phyloP scores from a whole-genome alignment of 257 asterid species.

The Leptodermis oblonga region DNA sequence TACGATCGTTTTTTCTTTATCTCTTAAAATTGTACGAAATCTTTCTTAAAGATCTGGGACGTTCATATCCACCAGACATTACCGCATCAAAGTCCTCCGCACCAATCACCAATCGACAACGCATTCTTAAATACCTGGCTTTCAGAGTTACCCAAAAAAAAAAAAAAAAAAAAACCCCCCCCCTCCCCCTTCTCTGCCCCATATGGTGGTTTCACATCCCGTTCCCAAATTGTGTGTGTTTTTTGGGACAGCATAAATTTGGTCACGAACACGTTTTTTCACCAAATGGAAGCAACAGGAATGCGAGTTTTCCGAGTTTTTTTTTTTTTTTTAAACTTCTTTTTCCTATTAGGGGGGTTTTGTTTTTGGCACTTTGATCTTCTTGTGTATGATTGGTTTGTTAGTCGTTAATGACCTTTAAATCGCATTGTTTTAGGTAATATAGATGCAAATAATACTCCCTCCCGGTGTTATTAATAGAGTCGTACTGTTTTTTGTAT shows the following conservation, averaged over 20 bases:
- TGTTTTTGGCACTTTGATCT: too few species aligned
- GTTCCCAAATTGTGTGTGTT: conserved; percentile 27
- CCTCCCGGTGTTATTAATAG: too few species aligned
- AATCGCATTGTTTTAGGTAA: too few species aligned
- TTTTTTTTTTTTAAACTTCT: background rate
- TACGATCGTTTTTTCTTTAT: too few species aligned
- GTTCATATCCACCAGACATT: conserved; percentile 19
- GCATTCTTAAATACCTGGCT: conserved; percentile 20
- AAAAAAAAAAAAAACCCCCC: too few species aligned
- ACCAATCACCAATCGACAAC: conserved; percentile 35
- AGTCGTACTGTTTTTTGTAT: too few species aligned
- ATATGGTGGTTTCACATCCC: conserved; percentile 31
- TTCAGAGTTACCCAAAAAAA: too few species aligned
- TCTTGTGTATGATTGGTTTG: too few species aligned
- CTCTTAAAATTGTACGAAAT: conserved; percentile 25
- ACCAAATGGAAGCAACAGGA: conserved; percentile 6
- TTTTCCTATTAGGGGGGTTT: too few species aligned
- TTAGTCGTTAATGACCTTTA: too few species aligned
- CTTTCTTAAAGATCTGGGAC: conserved; percentile 13
- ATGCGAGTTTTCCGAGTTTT: background rate
- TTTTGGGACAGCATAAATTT: conserved; percentile 30
- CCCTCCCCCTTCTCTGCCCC: too few species aligned
- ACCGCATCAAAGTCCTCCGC: background rate
- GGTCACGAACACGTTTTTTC: conserved; percentile 14
- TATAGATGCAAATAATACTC: too few species aligned